A percentile compares a stretch with the other conserved stretches of the same genome.
Evolutionary conservation across 768 basidiomycete genomes (phyloP).

Genomic region (Mycena albidolilacea): DNA sequence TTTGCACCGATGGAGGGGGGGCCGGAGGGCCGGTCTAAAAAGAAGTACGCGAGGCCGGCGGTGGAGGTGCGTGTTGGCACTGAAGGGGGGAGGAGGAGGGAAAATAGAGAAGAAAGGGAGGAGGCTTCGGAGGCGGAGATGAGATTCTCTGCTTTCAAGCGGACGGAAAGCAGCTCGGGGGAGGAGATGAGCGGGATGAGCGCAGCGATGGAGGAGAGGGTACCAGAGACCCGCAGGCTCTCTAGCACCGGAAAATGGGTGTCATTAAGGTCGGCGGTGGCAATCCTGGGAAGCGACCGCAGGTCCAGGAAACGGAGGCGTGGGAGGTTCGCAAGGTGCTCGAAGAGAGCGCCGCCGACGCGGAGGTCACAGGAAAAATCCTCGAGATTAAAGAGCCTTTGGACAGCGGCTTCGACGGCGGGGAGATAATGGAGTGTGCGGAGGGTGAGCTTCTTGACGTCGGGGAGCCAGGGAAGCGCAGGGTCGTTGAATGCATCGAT

Average conservation of each 20-base stretch:
- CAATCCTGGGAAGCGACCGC: conserved; percentile 22
- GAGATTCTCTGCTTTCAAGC: conserved; percentile 10
- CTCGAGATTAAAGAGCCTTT: conserved; percentile 23
- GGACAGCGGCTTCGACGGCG: conserved; percentile 23
- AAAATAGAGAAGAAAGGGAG: conserved; percentile 14
- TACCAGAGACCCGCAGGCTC: conserved; percentile 31
- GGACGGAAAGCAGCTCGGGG: conserved; percentile 29
- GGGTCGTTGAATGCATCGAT: conserved; percentile 39
- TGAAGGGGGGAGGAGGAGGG: conserved; percentile 23
- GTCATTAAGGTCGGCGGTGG: background rate
- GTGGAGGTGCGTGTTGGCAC: conserved; percentile 25
- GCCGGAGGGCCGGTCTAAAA: conserved; percentile 15
- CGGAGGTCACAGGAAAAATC: conserved; percentile 37
- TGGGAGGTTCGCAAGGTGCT: conserved; percentile 28
- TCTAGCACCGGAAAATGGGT: conserved; percentile 27
- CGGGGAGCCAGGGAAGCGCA: conserved; percentile 37
- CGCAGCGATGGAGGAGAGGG: conserved; percentile 20
- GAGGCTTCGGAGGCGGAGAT: background rate
- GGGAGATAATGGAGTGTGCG: conserved; percentile 39
- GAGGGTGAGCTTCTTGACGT: conserved; percentile 36
- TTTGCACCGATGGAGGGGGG: background rate
- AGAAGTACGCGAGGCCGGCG: conserved; percentile 28
- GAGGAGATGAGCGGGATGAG: conserved; percentile 33
- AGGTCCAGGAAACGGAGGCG: conserved; percentile 35
- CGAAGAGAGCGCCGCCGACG: conserved; percentile 14